Base-by-base conservation (phyloP, 345 rosid species). In the Ailanthus altissimus region DNA sequence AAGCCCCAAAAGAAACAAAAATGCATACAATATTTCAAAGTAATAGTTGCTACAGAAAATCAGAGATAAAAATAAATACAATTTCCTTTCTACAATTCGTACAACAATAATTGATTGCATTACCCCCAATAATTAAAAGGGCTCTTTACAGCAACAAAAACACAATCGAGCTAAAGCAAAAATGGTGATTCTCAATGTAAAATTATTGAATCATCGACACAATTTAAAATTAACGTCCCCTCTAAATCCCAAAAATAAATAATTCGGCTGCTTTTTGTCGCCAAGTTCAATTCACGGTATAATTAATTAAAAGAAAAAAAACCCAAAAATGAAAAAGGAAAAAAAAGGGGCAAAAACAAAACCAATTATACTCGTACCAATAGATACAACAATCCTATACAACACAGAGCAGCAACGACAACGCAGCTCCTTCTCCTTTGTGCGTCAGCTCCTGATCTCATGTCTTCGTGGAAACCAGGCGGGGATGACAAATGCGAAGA, bases 341-440 rank as follows among this genome's bases (percentile, higher is more conserved):
- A 49, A n/a, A 62, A 57, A 77, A 73, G 38, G 1, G 38, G 3
- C 3, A 32, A 32, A 32, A 32, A 32, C 38, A 32, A 32, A 32
- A 32, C 38, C 3, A 32, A 32, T 32, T 32, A 32, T 18, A 73
- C 70, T 86, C 92, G 87, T 82, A 88, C 82, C 67, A 83, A 38
- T 82, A 87, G 50, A 84, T 83, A 89, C 85, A 90, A 87, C 85
- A 90, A 79, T 80, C 83, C 90, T 88, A 88, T 88, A 90, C 94
- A 91, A 80, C 49, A 82, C 49, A 86, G 62, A 47, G 80, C 78
- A 71, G 59, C 59, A 7, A 83, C 2, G 70, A 83, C 12, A 73
- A 74, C 45, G 76, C 61, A 63, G 61, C 85, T 77, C 42, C 77
- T 49, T 68, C 64, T 73, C 14, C 15, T 32, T 3, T 32, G 38